Conservation (phyloP, 805 yeast species). For the Komagataella populi region DNA sequence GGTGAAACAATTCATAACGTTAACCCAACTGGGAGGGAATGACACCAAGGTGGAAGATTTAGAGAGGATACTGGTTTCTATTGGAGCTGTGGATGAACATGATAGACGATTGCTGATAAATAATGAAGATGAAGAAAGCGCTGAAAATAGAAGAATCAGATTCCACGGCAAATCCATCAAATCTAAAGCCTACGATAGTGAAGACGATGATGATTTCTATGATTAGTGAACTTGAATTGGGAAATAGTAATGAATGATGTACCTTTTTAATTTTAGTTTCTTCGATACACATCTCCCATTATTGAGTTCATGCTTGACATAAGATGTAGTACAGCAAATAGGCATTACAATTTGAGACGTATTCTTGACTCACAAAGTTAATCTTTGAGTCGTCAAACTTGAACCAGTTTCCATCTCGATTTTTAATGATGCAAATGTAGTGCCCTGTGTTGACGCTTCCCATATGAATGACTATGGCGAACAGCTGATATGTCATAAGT, state of each 20-base stretch:
- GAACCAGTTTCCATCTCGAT: constrained; percentile 70
- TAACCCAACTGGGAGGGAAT: constrained; percentile 76
- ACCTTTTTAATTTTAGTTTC: not conserved
- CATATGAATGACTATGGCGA: constrained; percentile 76
- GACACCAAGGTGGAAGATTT: constrained; percentile 56
- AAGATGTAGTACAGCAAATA: constrained; percentile 64
- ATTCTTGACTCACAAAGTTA: constrained; percentile 45
- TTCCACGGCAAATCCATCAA: constrained; percentile 47
- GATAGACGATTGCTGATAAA: constrained; percentile 59
- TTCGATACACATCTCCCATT: not conserved
- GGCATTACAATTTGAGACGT: constrained; percentile 62
- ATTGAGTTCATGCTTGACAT: constrained; percentile 16
- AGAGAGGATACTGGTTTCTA: constrained; percentile 55
- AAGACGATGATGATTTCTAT: constrained; percentile 35
- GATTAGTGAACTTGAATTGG: constrained; percentile 16
- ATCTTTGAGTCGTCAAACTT: constrained; percentile 84
- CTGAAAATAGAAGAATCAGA: constrained; percentile 36
- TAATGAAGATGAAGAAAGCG: constrained; percentile 42
- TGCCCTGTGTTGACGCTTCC: constrained; percentile 97
- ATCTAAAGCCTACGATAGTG: constrained; percentile 18
- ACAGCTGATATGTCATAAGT: constrained; percentile 57
- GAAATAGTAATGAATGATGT: not conserved
- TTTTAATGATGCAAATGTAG: constrained; percentile 69
- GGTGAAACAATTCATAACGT: constrained; percentile 66
- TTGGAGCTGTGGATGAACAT: constrained; percentile 47